These are phyloP conservation scores for Edaphochlamys debaryana DNA, from an alignment of 139 green algal genomes.

Conservation along the genomic window DNA sequence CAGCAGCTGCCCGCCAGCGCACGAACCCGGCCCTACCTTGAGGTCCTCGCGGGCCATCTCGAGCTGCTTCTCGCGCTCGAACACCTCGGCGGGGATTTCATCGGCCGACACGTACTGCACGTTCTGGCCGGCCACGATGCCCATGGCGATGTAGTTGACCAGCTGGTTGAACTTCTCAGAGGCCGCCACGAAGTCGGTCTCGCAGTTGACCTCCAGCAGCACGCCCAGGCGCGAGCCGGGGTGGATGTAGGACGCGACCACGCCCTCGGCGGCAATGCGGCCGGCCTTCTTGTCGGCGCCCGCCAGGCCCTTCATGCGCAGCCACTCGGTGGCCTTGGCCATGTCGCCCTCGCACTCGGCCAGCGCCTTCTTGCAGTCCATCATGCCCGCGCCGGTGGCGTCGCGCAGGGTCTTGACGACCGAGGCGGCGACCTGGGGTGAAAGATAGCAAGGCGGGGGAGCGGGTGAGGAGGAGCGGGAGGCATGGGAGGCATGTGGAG, in stretches of 20 bases:
- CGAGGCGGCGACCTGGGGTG: conserved; percentile 66
- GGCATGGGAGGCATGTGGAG: too few species aligned
- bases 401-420: conserved; percentile 92
- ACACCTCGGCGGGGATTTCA: conserved; percentile 83
- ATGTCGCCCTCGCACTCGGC: conserved; percentile 83
- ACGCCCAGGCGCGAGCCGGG: conserved; percentile 87
- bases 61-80: conserved; percentile 88
- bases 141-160: conserved; percentile 68
- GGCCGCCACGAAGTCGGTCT: conserved; percentile 98
- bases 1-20: too few species aligned
- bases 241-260: conserved; percentile 92
- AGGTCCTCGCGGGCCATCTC: conserved; percentile 98
- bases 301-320: conserved; percentile 94
- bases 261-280: conserved; percentile 57
- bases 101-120: conserved; percentile 63
- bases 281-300: conserved; percentile 98
- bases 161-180: conserved; percentile 92
- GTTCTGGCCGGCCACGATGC: conserved; percentile 44
- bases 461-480: too few species aligned
- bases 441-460: not conserved
- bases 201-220: conserved; percentile 94
- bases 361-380: conserved; percentile 98
- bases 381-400: conserved; percentile 94
- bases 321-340: conserved; percentile 82
- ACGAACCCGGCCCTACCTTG: conserved; percentile 27